Percentiles rank a stretch among this genome's conserved stretches.
phyloP scores from a whole-genome alignment of 805 yeast genomes.

The Starmerella khaoyaiensis region DNA sequence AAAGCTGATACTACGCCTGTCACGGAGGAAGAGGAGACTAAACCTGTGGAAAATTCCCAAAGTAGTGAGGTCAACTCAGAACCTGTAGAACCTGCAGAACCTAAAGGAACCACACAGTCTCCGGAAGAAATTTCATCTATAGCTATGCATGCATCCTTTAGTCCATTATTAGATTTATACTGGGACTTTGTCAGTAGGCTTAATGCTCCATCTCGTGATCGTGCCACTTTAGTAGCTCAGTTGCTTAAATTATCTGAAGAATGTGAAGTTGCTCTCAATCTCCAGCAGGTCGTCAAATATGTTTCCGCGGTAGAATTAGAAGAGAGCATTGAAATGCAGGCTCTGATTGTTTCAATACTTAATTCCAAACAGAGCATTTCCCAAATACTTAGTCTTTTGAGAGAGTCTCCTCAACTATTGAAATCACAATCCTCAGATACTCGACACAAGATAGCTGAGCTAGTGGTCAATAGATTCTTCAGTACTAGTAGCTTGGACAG shows the following conservation, averaged over 20 bases:
- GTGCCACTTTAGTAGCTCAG: conserved; percentile 6
- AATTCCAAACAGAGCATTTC: conserved; percentile 23
- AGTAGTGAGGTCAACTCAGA: background rate
- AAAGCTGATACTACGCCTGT: background rate
- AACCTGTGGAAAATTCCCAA: background rate
- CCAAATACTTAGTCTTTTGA: conserved; percentile 27
- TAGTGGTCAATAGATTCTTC: conserved; percentile 48
- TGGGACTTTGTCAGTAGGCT: conserved; percentile 7
- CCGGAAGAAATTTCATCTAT: too few relatives aligned
- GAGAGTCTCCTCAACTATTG: conserved; percentile 42
- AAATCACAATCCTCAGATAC: conserved; percentile 38
- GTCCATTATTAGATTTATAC: conserved; percentile 4
- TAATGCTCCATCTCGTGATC: conserved; percentile 3
- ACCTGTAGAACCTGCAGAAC: background rate
- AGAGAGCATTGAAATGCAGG: conserved; percentile 14
- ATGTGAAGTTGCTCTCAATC: background rate
- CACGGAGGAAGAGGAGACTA: background rate
- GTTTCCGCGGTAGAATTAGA: conserved; percentile 1
- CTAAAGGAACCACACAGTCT: too few relatives aligned
- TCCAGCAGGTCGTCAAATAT: conserved; percentile 4
- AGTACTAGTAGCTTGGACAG: conserved; percentile 26
- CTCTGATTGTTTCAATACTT: conserved; percentile 28
- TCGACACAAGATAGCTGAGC: conserved; percentile 46
- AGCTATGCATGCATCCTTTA: too few relatives aligned
- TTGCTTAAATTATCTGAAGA: conserved; percentile 6